A percentile compares a stretch with the other conserved stretches of the same genome.
phyloP scores from a whole-genome alignment of 345 rosid species.

The Atalantia buxifolia region DNA sequence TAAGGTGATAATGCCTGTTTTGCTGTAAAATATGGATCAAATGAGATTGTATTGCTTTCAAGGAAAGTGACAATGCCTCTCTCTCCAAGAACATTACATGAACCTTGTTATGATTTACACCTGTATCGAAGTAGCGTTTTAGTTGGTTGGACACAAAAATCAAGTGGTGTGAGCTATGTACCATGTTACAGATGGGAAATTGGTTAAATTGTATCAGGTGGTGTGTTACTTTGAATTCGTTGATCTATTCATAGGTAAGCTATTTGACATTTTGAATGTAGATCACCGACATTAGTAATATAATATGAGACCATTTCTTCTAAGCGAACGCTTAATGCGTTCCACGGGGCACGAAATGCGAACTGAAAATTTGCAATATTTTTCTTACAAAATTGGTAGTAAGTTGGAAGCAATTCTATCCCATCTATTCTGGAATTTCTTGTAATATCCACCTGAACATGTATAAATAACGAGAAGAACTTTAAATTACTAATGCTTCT shows the following conservation, averaged over 20 bases:
- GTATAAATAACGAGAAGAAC: too few species aligned
- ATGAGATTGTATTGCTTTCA: neutral
- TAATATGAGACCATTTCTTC: too few species aligned
- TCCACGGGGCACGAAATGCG: neutral
- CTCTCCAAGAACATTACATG: neutral
- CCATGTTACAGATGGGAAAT: neutral
- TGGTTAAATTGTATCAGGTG: neutral
- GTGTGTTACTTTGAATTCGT: neutral
- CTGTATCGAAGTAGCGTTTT: neutral
- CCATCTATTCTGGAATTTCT: too few species aligned
- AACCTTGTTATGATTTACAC: neutral
- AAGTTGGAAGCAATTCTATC: too few species aligned
- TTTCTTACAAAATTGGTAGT: neutral
- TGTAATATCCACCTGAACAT: too few species aligned
- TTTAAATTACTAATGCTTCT: neutral
- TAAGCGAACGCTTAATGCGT: too few species aligned
- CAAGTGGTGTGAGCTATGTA: neutral
- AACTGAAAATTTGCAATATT: neutral
- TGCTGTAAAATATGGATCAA: too few species aligned
- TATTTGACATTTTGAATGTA: neutral
- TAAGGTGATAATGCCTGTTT: neutral
- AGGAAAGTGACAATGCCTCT: neutral
- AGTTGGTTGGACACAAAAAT: neutral
- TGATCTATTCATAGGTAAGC: neutral
- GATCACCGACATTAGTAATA: too few species aligned